Evolutionary conservation across 441 rosid species (phyloP).

Genomic region (Adansonia madagascariensis): DNA sequence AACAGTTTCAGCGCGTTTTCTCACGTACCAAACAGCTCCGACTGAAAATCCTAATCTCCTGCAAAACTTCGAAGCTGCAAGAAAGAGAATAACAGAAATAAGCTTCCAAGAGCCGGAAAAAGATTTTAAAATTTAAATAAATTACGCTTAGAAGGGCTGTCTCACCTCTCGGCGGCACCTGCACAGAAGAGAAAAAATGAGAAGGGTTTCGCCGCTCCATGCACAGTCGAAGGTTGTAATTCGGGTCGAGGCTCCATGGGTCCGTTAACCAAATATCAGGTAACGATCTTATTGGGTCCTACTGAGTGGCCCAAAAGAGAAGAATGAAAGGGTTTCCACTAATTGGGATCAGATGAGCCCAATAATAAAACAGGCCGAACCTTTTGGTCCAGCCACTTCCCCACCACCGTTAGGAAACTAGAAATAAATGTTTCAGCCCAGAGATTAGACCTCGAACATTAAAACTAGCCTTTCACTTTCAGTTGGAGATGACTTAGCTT

Average conservation of each 20-base stretch:
- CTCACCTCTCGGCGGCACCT: constrained; percentile 4
- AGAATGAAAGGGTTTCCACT: background rate
- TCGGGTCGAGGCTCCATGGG: background rate
- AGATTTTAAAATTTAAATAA: background rate
- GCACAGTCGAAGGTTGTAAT: background rate
- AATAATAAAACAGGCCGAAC: background rate
- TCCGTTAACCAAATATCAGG: background rate
- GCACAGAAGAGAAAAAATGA: background rate
- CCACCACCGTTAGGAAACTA: too few species aligned
- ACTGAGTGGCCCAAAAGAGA: background rate
- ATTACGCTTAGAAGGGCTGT: background rate
- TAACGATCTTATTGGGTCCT: background rate
- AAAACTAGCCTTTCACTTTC: too few species aligned
- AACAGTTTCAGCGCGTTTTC: background rate
- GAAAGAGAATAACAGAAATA: background rate
- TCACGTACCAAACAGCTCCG: constrained; percentile 24
- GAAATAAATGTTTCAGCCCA: too few species aligned
- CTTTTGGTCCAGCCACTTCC: too few species aligned
- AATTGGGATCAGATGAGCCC: background rate
- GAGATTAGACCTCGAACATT: too few species aligned
- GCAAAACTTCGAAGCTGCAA: constrained; percentile 3
- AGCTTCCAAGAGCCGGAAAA: background rate
- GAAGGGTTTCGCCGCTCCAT: background rate
- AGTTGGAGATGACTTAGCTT: too few species aligned
- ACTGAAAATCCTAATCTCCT: background rate